phyloP scores from a whole-genome alignment of 106 monocot species.

The Posidonia australis region DNA sequence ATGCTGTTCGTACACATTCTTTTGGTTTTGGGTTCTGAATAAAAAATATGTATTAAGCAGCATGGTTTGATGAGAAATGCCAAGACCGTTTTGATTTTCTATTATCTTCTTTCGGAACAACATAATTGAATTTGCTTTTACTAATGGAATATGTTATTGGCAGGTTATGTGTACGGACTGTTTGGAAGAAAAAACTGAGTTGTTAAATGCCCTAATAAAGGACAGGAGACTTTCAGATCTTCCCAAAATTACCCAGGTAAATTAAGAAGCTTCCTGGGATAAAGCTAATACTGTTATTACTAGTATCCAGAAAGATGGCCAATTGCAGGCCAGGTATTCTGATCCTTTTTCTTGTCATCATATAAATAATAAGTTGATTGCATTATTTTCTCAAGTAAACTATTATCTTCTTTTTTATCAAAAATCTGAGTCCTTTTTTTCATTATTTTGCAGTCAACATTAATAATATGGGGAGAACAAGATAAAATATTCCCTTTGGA shows the following conservation, averaged over 20 bases:
- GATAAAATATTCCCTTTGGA: conserved; percentile 81
- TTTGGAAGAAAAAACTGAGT: conserved; percentile 71
- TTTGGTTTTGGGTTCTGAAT: too few species aligned
- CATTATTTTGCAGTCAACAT: conserved; percentile 44
- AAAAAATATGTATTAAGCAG: too few species aligned
- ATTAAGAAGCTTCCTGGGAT: background rate
- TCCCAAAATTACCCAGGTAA: conserved; percentile 75
- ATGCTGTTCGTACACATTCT: too few species aligned
- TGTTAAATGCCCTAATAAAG: conserved; percentile 51
- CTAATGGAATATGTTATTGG: background rate
- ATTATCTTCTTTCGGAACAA: background rate
- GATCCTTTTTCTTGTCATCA: too few species aligned
- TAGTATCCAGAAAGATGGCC: too few species aligned
- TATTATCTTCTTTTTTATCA: background rate
- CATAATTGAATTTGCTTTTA: background rate
- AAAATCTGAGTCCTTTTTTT: background rate
- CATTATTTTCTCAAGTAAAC: background rate
- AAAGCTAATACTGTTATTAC: background rate
- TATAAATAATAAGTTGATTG: too few species aligned
- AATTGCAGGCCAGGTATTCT: too few species aligned
- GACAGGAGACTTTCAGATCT: conserved; percentile 60
- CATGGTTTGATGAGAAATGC: background rate
- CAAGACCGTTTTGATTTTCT: background rate
- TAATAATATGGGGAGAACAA: conserved; percentile 81
- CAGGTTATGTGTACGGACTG: conserved; percentile 85